phyloP scores from a whole-genome alignment of 1,284 basidiomycete genomes.

The Rhodotorula mucilaginosa region DNA sequence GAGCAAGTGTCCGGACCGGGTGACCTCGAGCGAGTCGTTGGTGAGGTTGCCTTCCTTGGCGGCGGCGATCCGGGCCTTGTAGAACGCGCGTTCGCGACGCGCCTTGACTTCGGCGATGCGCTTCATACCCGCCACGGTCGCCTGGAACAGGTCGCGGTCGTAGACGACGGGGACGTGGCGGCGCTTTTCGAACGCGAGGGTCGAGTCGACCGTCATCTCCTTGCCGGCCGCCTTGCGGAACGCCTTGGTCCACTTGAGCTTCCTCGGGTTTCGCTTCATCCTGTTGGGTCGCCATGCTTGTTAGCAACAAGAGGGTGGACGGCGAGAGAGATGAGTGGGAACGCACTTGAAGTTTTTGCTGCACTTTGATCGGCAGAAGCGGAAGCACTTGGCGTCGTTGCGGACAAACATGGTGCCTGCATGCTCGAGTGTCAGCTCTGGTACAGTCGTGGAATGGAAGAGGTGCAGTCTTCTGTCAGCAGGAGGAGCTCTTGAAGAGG shows the following conservation, averaged over 20 bases:
- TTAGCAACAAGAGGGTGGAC: not conserved
- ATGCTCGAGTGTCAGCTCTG: not conserved
- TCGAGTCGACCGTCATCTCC: conserved; percentile 99
- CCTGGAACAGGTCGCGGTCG: conserved; percentile 87
- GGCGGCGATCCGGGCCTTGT: conserved; percentile 58
- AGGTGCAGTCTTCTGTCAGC: not conserved
- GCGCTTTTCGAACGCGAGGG: conserved; percentile 98
- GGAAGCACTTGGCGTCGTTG: conserved; percentile 93
- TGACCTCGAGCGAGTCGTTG: conserved; percentile 43
- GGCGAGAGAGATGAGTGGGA: not conserved
- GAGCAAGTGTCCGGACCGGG: conserved; percentile 41
- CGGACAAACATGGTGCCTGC: conserved; percentile 86
- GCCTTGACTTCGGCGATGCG: conserved; percentile 89
- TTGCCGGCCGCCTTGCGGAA: conserved; percentile 98
- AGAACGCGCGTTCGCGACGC: conserved; percentile 93
- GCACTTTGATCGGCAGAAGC: conserved; percentile 95
- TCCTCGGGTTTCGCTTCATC: conserved; percentile 99
- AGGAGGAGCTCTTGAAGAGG: not conserved
- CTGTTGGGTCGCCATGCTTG: conserved; percentile 51
- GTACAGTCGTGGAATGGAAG: not conserved
- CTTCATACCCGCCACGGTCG: conserved; percentile 97
- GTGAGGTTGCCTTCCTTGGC: conserved; percentile 38
- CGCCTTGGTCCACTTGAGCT: conserved; percentile 99
- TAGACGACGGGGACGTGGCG: conserved; percentile 97
- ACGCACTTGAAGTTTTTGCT: conserved; percentile 96